Evolutionary conservation across 2,329 filamentous ascomycete species (phyloP), one percentile per base, ranked within the genome.

Genomic region (Geosmithia putterillii): DNA sequence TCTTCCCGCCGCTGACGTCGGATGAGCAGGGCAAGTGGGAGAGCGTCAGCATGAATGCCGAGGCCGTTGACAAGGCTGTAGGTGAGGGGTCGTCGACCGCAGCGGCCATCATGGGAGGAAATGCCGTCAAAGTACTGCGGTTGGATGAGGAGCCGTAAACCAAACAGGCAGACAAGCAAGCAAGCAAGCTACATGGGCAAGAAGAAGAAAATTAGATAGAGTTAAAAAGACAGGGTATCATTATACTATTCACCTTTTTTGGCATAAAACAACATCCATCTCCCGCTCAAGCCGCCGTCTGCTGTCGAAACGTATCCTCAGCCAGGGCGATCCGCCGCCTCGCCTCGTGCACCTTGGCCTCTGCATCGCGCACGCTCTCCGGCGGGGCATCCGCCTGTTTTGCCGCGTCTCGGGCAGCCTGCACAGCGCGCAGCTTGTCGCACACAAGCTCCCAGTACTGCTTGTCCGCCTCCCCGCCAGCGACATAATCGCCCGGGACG

Each of bases 1-100:
- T 90, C 64, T 90, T 90, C 60, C 85, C 85, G n/a, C 84, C 84
- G 1, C 61, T 88, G 17, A 71, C 70, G 25, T 68, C 64, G 32
- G 76, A 79, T 41, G 76, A 78, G 45, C 69, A 75, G 49, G 73
- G 70, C 34, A 72, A 80, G 52, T 87, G 83, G 82, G 71, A 80
- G 53, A 86, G 82, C 54, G 81, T 86, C 3, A 74, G 57, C 41
- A 46, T 67, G 50, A 71, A 71, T 46, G 62, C 60, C 1, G 59
- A 65, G 6, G 76, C 77, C 6, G 76, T 81, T n/a, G 57, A 64
- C 15, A 64, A 62, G 9, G 68, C 73, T 0, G 67, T 79, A 34
- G 67, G 65, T 1, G 57, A 61, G 37, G 66, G 69, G 4, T 64
- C 64, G 14, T 54, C 63, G 7, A 63, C 65, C 14, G 70, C 69